A percentile compares a stretch with the other conserved stretches of the same genome.
These are phyloP conservation scores for Stagonosporopsis cucurbitacearum DNA, from an alignment of 2,329 filamentous ascomycete species.

Conservation along the genomic window DNA sequence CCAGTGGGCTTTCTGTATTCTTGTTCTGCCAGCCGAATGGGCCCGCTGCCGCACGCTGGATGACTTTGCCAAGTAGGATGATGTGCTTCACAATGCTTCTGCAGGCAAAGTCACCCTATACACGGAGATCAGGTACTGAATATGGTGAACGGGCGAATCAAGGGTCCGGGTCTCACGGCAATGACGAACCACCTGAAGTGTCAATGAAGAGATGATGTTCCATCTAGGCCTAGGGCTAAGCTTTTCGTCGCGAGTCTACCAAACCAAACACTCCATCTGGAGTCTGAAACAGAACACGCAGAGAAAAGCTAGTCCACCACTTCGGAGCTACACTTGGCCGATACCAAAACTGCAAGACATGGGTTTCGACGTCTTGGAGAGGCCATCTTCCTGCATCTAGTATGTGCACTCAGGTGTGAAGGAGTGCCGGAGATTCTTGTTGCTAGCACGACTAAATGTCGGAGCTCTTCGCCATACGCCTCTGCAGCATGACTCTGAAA, in stretches of 20 bases:
- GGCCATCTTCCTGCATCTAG: conserved; percentile 20
- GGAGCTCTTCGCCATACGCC: conserved; percentile 22
- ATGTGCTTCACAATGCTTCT: conserved; percentile 20
- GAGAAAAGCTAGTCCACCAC: conserved; percentile 30
- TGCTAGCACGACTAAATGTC: conserved; percentile 24
- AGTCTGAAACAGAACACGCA: conserved; percentile 39
- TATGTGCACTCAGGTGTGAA: conserved; percentile 20
- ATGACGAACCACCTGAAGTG: neutral
- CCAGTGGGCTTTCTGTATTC: neutral
- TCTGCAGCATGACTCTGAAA: conserved; percentile 30
- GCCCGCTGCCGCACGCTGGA: neutral
- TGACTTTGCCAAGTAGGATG: conserved; percentile 2
- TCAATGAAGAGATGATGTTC: neutral
- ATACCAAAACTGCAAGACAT: conserved; percentile 28
- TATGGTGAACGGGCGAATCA: conserved; percentile 13
- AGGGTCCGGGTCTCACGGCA: conserved; percentile 23
- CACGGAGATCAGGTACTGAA: conserved; percentile 8
- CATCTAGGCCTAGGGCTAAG: conserved; percentile 21
- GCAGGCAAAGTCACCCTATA: conserved; percentile 7
- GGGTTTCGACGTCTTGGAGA: conserved; percentile 18
- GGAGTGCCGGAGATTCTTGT: conserved; percentile 20
- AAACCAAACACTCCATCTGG: conserved; percentile 35
- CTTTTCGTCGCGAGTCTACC: conserved; percentile 28
- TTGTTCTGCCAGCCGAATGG: neutral
- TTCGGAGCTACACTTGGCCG: conserved; percentile 32